Evolutionary conservation across 75 land plant species (phyloP).

Genomic region (Cupressus sempervirens): DNA sequence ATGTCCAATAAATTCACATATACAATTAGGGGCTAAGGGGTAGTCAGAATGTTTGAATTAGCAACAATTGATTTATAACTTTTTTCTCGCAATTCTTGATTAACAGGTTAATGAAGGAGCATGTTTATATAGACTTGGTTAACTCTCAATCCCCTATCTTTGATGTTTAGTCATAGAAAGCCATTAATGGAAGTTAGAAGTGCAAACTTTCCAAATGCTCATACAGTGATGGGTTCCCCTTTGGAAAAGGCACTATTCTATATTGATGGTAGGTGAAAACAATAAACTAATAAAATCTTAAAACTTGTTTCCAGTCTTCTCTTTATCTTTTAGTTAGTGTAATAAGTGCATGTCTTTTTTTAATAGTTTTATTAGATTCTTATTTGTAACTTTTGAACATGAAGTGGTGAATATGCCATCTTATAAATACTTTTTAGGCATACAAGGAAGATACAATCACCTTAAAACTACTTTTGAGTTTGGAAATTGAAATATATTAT

Average conservation of each 20-base stretch:
- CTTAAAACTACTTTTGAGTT: no score
- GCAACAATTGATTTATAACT: not conserved
- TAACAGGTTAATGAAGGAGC: slow-evolving; percentile 64
- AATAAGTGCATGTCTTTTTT: not conserved
- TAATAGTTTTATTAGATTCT: not conserved
- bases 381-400: not conserved
- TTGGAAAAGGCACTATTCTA: slow-evolving; percentile 78
- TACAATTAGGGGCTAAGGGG: no score
- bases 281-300: not conserved
- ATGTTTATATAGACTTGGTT: slow-evolving; percentile 92
- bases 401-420: not conserved
- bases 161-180: slow-evolving; percentile 94
- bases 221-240: slow-evolving; percentile 83
- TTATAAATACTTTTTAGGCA: not conserved
- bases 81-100: not conserved
- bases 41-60: not conserved
- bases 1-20: no score
- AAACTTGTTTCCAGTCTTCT: not conserved
- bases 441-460: not conserved
- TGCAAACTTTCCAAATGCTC: slow-evolving; percentile 91
- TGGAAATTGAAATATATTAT: not conserved
- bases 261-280: slow-evolving; percentile 63
- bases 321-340: not conserved
- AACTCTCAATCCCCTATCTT: slow-evolving; percentile 89
- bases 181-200: slow-evolving; percentile 95